Evolutionary conservation across 495 filamentous ascomycete species (phyloP), one percentile per base, ranked within the genome.

Genomic region (Bombardia bombarda): DNA sequence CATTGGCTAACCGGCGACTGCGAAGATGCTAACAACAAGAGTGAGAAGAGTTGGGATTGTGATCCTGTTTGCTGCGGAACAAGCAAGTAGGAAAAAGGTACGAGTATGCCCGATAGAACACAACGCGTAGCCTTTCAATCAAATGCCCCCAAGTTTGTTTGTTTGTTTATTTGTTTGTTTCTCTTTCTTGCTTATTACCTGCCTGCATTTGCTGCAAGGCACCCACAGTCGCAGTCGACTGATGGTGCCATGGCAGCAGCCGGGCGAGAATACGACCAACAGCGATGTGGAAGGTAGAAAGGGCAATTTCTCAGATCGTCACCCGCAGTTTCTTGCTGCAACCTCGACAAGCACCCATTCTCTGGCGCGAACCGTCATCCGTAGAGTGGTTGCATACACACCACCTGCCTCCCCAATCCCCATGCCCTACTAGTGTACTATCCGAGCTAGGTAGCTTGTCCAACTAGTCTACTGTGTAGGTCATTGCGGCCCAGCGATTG

Each of bases 291-390:
- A 20, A 37, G 34, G 10, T 37, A 19, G 17, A 19, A 21, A 19
- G 45, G 16, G 19, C 30, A 40, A 37, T 47, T 34, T 45, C 22
- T 12, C 12, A 7, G 6, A 23, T 32, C 43, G 26, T 45, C 43
- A 45, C 43, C 43, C 39, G 43, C 35, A 20, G 26, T 20, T 35
- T 21, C 19, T 28, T 31, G 28, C 25, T 45, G 43, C 13, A 45
- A 45, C 43, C 43, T 20, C 22, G 23, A 4, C 34, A 8, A 14
- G 8, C 4, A 14, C 34, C n/a, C n/a, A n/a, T n/a, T n/a, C n/a
- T n/a, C n/a, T n/a, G n/a, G n/a, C 7, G 21, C 17, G 24, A 26
- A 26, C 24, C 24, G 24, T 26, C 6, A 10, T 26, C 5, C 6
- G 24, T 26, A 26, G 24, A 26, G 26, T 13, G 13, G 26, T 8